Evolutionary conservation across 805 yeast genomes (phyloP), one percentile per base, ranked within the genome.

Genomic region (Phaffomyces opuntiae): DNA sequence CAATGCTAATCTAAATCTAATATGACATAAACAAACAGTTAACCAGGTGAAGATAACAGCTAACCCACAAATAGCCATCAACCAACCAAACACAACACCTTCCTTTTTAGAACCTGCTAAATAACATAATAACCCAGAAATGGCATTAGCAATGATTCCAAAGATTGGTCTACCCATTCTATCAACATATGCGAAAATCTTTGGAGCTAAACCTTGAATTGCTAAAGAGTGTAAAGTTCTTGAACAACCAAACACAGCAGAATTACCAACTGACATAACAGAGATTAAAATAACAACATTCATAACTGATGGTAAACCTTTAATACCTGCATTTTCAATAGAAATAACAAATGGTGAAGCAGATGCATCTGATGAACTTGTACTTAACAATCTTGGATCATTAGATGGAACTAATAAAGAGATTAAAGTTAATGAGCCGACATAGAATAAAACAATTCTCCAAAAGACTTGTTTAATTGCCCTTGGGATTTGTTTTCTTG

Each of bases 401-500:
- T 57, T 63, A 44, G 67, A 69, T 35, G 78, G 74, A 40, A 76
- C 80, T 47, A 76, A 58, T 17, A 73, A 54, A 5, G 79, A 75
- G 39, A 75, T 61, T 44, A 76, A 49, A 9, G 69, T 60, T 44
- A 74, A 57, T n/a, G 74, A 66, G 29, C 70, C 60, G 39, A 75
- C 55, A 56, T 74, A 76, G 53, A 74, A 74, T 16, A 74, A 56
- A 12, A 71, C 59, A 36, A 75, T 68, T 67, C 80, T 72, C 80
- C 80, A 76, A 46, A 76, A 74, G 3, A 74, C 79, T 58, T 75
- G 80, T 51, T 74, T 75, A 9, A 77, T 72, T 24, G 80, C 80
- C 37, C 59, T 66, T 39, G 81, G 80, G 36, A 75, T 61, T 16
- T 73, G 57, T 50, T 67, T 70, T 57, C 74, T 59, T 47, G 80